These are phyloP conservation scores for Stenogyne calaminthoides DNA, from an alignment of 305 asterid species.

Conservation along the genomic window DNA sequence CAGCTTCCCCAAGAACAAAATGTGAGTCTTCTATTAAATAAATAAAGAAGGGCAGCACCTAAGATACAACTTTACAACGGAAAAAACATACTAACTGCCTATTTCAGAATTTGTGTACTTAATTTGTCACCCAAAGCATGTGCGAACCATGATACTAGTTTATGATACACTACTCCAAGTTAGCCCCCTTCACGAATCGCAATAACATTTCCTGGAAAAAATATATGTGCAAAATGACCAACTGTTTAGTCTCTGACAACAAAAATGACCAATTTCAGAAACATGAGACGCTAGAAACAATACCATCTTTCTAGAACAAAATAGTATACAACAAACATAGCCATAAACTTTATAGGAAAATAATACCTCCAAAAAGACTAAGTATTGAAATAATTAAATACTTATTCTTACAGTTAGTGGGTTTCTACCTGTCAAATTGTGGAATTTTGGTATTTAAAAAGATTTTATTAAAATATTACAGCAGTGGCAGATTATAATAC, in stretches of 20 bases:
- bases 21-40: background rate
- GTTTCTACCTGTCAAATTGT: background rate
- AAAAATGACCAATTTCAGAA: background rate
- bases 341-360: background rate
- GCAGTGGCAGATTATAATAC: background rate
- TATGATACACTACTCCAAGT: background rate
- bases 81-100: constrained; percentile 2
- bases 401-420: background rate
- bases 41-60: background rate
- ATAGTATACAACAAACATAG: background rate
- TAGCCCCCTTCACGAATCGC: background rate
- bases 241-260: background rate
- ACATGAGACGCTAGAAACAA: background rate
- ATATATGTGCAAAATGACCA: background rate
- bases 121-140: background rate
- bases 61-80: background rate
- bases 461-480: background rate
- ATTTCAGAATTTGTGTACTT: background rate
- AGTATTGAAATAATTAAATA: too few species aligned
- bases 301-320: background rate
- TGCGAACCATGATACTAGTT: background rate
- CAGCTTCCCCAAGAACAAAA: constrained; percentile 12
- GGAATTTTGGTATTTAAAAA: background rate
- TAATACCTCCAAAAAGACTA: too few species aligned
- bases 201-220: background rate